Evolutionary conservation across 306 rosid genomes (phyloP).

Genomic region (Rosa persica): DNA sequence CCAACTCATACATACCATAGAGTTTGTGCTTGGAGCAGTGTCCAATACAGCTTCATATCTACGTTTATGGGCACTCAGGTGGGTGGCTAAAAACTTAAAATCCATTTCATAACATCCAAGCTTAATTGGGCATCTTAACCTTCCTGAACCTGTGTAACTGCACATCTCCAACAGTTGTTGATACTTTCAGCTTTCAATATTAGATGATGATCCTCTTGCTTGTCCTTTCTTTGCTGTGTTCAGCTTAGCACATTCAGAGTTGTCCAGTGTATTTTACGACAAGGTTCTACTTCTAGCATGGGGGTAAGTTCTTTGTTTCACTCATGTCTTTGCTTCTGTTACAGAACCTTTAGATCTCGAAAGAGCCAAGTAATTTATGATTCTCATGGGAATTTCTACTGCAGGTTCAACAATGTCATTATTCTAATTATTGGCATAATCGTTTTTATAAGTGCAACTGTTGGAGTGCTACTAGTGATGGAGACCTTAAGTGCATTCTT

Average conservation of each 20-base stretch:
- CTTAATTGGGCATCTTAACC: background rate
- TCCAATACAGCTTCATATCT: slow-evolving; percentile 91
- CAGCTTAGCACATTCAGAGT: slow-evolving; percentile 85
- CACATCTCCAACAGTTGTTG: background rate
- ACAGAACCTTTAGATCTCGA: slow-evolving; percentile 2
- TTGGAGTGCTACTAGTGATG: slow-evolving; percentile 75
- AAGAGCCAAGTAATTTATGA: background rate
- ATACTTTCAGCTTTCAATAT: background rate
- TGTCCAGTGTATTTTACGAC: slow-evolving; percentile 77
- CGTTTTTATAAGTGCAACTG: slow-evolving; percentile 66
- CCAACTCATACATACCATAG: slow-evolving; percentile 87
- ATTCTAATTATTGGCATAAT: slow-evolving; percentile 56
- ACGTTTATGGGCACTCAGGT: slow-evolving; percentile 93
- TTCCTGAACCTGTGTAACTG: background rate
- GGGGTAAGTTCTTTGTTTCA: slow-evolving; percentile 31
- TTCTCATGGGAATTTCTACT: slow-evolving; percentile 13
- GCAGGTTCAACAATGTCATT: slow-evolving; percentile 60
- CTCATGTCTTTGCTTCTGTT: background rate
- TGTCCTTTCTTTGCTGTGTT: slow-evolving; percentile 21
- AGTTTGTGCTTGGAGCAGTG: slow-evolving; percentile 85
- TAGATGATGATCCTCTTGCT: slow-evolving; percentile 15
- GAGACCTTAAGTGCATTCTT: slow-evolving; percentile 85
- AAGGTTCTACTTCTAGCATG: slow-evolving; percentile 61
- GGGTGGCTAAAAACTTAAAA: background rate
- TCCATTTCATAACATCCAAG: background rate